Evolutionary conservation across 768 basidiomycete genomes (phyloP), one percentile per base, ranked within the genome.

Genomic region (Pulveroboletus frians): DNA sequence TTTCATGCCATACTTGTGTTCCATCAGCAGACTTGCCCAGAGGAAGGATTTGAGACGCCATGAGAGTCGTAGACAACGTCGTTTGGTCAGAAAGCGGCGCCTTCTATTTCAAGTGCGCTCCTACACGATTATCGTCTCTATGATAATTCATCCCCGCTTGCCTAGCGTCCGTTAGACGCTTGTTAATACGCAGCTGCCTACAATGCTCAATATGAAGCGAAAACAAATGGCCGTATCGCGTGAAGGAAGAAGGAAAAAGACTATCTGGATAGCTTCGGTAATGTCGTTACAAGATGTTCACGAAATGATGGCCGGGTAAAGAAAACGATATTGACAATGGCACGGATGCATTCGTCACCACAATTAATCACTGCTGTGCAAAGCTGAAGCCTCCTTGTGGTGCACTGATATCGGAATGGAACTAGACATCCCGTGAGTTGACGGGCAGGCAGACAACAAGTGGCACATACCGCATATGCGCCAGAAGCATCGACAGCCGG

Each of bases 301-400:
- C 59, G 50, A 59, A 56, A 64, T 61, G 46, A 51, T 49, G 54
- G 46, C 38, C 34, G 47, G 45, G 48, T 34, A 52, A 48, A 47
- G 45, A 49, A 49, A 51, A 41, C 34, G 38, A 53, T 34, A 37
- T 27, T 34, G 42, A 35, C 37, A 39, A 38, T 21, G 38, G n/a
- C 27, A 40, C 17, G 9, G n/a, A 46, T 39, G 21, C 21, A 36
- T 43, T 50, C 37, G 44, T 52, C 38, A 42, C 47, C 34, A 36
- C 30, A 43, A 30, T 37, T 27, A 51, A 53, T 66, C 61, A 74
- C 73, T 76, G 76, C 68, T 83, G 81, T 54, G 87, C 92, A 65
- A 98, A 98, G 66, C 81, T 91, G 81, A 98, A 98, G 13, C 95
- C 95, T 53, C 95, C 94, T 66, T 92, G 88, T 52, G 95, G 94